Percentiles rank a stretch among this genome's conserved stretches.
Evolutionary conservation across 176 grass and related monocot genomes (phyloP).

Genomic region (Zoysia japonica): DNA sequence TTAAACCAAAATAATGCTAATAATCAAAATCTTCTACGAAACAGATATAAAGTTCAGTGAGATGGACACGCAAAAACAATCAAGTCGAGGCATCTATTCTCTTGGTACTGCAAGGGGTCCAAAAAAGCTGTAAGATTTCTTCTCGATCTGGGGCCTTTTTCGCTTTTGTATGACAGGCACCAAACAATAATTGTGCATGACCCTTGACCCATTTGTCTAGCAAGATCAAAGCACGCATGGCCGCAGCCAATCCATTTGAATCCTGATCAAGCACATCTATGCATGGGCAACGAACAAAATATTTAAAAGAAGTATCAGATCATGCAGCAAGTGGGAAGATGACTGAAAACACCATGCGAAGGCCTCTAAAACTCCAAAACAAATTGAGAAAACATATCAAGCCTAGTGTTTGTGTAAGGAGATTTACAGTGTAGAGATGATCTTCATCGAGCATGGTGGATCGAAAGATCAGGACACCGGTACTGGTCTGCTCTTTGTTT

Average conservation of each 20-base stretch:
- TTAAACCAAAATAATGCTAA: not conserved
- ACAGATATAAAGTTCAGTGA: constrained; percentile 40
- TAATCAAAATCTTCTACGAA: constrained; percentile 21
- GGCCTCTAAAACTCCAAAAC: constrained; percentile 2
- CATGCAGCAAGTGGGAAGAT: not conserved
- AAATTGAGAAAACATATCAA: constrained; percentile 9
- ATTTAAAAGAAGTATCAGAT: not conserved
- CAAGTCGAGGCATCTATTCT: constrained; percentile 57
- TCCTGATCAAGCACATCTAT: constrained; percentile 33
- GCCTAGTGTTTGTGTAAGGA: constrained; percentile 4
- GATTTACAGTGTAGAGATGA: constrained; percentile 36
- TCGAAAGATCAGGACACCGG: not conserved
- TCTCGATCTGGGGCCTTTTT: constrained; percentile 42
- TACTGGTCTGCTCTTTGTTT: not conserved
- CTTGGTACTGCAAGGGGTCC: constrained; percentile 46
- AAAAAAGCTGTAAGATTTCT: constrained; percentile 52
- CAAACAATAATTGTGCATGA: constrained; percentile 44
- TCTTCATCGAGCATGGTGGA: constrained; percentile 46
- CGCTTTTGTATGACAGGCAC: constrained; percentile 47
- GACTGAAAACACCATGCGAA: not conserved
- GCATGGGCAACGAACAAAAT: constrained; percentile 11
- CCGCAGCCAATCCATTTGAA: constrained; percentile 17
- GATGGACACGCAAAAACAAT: constrained; percentile 47
- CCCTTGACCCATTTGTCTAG: constrained; percentile 18
- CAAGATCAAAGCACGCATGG: constrained; percentile 23